Base-by-base conservation (phyloP, 192 early-diverging fungal genomes). In the Podila verticillata region DNA sequence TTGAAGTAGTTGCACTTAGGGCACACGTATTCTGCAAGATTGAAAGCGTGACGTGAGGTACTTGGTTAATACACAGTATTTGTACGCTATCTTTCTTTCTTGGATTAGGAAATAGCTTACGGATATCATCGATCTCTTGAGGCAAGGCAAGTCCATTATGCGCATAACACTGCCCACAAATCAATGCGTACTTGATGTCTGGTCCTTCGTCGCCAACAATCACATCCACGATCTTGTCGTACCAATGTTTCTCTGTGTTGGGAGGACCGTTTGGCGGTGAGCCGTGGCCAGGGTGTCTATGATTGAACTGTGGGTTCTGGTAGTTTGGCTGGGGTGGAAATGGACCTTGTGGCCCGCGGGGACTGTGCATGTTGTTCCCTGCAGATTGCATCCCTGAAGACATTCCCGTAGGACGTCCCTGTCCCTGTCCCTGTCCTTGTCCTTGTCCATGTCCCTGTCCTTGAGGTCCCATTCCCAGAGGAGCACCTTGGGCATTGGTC, bases 141-240 rank as follows among this genome's bases (percentile, higher is more conserved):
- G 94, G 92, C 34, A 94, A 85, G 13, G 93, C 94, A 48, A 99
- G 85, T 0, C 98, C 98, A 81, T 99, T 99, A 79, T 98, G 97
- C 0, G 90, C 89, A 74, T 90, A 96, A 82, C 98, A 99, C 48
- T 91, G 85, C 32, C 92, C 86, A 78, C 98, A 99, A 47, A 99
- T 94, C 30, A 99, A 86, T 22, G 98, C 98, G 73, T 96, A 99
- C 72, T 95, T 95, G 73, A 90, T 93, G 32, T 95, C 90, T 2
- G 93, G 94, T 24, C 93, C 92, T 28, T 95, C 94, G 39, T 96
- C 96, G 10, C 97, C 97, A 30, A 97, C 93, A 28, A 99, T 85
- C 61, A 94, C 93, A 77, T 98, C 96, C 30, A 99, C 88, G 12
- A 98, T 85, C 79, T 92, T 95, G 82, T 99, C 97, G 68, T 93